Evolutionary conservation across 2,329 filamentous ascomycete species (phyloP).

Genomic region (Didymella glomerata): DNA sequence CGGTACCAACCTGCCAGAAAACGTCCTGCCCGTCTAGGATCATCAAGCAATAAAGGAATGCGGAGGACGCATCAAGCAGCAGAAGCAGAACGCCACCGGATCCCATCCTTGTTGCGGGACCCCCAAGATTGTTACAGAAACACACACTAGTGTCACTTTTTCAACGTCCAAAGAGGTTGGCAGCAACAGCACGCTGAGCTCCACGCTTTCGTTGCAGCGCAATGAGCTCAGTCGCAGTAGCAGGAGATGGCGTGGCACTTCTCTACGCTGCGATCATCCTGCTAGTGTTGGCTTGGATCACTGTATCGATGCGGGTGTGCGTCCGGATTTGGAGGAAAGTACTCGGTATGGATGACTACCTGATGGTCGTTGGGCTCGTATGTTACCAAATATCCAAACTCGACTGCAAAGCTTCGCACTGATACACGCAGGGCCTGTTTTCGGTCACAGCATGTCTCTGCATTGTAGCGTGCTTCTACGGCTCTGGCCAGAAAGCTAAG

Average conservation of each 20-base stretch:
- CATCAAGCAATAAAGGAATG: conserved; percentile 1
- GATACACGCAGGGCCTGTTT: conserved; percentile 24
- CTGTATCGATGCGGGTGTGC: conserved; percentile 28
- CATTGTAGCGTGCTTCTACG: conserved; percentile 32
- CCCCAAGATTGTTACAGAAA: no score
- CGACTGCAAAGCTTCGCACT: not conserved
- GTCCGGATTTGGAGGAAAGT: conserved; percentile 31
- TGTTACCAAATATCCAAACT: conserved; percentile 1
- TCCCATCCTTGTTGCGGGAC: not conserved
- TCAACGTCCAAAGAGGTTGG: not conserved
- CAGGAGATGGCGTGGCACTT: conserved; percentile 30
- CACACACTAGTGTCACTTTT: no score
- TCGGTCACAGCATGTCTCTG: conserved; percentile 32
- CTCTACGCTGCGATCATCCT: conserved; percentile 29
- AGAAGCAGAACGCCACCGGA: not conserved
- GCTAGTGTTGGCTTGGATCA: conserved; percentile 30
- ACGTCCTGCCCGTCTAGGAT: not conserved
- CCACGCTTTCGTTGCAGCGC: not conserved
- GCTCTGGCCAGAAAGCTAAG: conserved; percentile 27
- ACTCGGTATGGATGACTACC: conserved; percentile 26
- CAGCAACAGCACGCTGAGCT: not conserved
- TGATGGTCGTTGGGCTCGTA: conserved; percentile 32
- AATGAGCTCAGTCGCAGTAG: conserved; percentile 29
- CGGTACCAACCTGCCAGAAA: conserved; percentile 3
- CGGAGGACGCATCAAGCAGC: not conserved